phyloP scores from a whole-genome alignment of 176 grass and related monocot genomes.

The Cenchrus purpureus region DNA sequence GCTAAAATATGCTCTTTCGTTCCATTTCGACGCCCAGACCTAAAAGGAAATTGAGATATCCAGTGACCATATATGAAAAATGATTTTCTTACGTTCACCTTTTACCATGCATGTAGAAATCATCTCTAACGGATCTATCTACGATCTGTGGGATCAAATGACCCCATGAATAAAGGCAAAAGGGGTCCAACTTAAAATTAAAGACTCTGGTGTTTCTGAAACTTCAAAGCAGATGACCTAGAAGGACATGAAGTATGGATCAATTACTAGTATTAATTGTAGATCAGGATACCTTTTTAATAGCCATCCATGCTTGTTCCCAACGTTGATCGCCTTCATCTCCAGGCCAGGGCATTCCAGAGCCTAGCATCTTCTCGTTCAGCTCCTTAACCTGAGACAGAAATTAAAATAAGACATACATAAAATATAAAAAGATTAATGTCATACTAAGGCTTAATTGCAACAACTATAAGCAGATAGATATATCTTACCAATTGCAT shows the following conservation, averaged over 20 bases:
- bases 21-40: slow-evolving; percentile 99
- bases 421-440: slow-evolving; percentile 1
- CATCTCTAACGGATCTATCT: slow-evolving; percentile 18
- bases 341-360: slow-evolving; percentile 96
- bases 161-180: slow-evolving; percentile 19
- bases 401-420: slow-evolving; percentile 37
- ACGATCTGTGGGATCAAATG: slow-evolving; percentile 14
- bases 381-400: slow-evolving; percentile 80
- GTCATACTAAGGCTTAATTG: slow-evolving; percentile 28
- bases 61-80: slow-evolving; percentile 15
- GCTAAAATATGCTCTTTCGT: slow-evolving; percentile 98
- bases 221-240: not conserved
- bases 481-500: slow-evolving; percentile 65
- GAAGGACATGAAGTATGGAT: not conserved
- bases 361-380: slow-evolving; percentile 79
- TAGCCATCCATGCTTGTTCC: slow-evolving; percentile 93
- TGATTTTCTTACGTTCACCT: slow-evolving; percentile 15
- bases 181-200: not conserved
- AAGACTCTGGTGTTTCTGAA: slow-evolving; percentile 22
- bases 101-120: slow-evolving; percentile 12
- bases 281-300: slow-evolving; percentile 74
- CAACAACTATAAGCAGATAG: slow-evolving; percentile 16
- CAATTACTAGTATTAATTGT: slow-evolving; percentile 19
- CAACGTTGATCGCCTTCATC: slow-evolving; percentile 85
- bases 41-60: slow-evolving; percentile 37